Evolutionary conservation across 164 flowering plant species (phyloP).

Genomic region (Vitis rupestris): DNA sequence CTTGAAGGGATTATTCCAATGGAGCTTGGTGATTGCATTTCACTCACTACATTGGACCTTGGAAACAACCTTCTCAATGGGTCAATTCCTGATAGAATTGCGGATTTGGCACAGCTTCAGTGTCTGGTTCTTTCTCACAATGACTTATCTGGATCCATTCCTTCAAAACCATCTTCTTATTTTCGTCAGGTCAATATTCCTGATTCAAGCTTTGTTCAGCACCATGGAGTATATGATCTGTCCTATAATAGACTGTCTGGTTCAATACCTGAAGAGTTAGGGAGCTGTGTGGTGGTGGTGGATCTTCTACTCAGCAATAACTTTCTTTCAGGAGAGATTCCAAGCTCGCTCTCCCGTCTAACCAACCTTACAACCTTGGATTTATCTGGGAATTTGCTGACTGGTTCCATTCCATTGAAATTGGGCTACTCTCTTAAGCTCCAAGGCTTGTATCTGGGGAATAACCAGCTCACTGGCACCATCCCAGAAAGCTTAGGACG

Average conservation of each 20-base stretch:
- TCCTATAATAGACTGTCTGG: slow-evolving; percentile 66
- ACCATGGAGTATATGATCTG: slow-evolving; percentile 70
- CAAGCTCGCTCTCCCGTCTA: slow-evolving; percentile 48
- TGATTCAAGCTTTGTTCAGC: slow-evolving; percentile 66
- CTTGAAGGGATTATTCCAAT: slow-evolving; percentile 55
- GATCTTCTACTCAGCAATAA: slow-evolving; percentile 61
- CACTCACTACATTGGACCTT: slow-evolving; percentile 62
- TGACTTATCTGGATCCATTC: slow-evolving; percentile 57
- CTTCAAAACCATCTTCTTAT: slow-evolving; percentile 43
- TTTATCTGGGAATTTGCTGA: slow-evolving; percentile 53
- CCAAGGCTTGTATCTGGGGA: slow-evolving; percentile 66
- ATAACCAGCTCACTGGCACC: slow-evolving; percentile 52
- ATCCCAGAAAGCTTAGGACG: slow-evolving; percentile 56
- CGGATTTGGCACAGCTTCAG: slow-evolving; percentile 49
- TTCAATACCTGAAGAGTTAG: slow-evolving; percentile 65
- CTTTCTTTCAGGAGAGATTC: slow-evolving; percentile 63
- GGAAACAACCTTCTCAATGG: slow-evolving; percentile 57
- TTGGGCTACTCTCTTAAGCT: slow-evolving; percentile 44
- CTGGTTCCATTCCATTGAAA: slow-evolving; percentile 52
- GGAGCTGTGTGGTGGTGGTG: slow-evolving; percentile 52
- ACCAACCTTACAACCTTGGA: slow-evolving; percentile 63
- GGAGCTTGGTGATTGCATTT: slow-evolving; percentile 48
- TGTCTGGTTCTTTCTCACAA: slow-evolving; percentile 76
- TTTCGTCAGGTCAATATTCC: slow-evolving; percentile 59
- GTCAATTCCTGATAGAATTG: slow-evolving; percentile 38